Evolutionary conservation across 768 basidiomycete genomes (phyloP).

Genomic region (Ephemerocybe angulata): DNA sequence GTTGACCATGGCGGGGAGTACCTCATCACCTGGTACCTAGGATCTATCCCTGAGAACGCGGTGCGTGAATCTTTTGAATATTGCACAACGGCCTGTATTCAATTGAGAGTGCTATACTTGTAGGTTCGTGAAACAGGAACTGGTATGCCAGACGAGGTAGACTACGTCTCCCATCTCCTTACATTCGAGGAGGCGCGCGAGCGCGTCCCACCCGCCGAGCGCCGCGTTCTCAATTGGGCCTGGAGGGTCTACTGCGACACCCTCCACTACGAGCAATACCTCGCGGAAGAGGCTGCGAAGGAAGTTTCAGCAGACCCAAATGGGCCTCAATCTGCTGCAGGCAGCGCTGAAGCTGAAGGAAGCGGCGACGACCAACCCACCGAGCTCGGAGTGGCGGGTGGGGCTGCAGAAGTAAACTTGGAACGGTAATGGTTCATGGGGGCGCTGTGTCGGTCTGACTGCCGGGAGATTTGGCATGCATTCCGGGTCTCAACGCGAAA

Average conservation of each 20-base stretch:
- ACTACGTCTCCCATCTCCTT: constrained; percentile 43
- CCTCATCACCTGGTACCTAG: constrained; percentile 53
- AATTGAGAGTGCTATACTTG: neutral
- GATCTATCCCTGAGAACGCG: constrained; percentile 48
- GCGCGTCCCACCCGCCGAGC: constrained; percentile 28
- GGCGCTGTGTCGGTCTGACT: too few relatives aligned
- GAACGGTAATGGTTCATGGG: too few relatives aligned
- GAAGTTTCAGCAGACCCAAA: too few relatives aligned
- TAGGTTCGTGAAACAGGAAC: constrained; percentile 48
- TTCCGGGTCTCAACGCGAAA: too few relatives aligned
- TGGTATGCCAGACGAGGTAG: constrained; percentile 55
- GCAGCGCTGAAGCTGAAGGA: too few relatives aligned
- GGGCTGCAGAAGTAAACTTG: too few relatives aligned
- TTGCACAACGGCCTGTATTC: neutral
- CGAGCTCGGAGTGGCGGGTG: too few relatives aligned
- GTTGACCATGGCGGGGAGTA: constrained; percentile 44
- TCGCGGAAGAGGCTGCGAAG: too few relatives aligned
- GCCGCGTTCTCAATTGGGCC: constrained; percentile 34
- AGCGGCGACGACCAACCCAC: too few relatives aligned
- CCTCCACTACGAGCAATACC: constrained; percentile 7
- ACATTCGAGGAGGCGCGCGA: constrained; percentile 40
- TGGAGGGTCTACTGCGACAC: constrained; percentile 33
- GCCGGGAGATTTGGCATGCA: too few relatives aligned
- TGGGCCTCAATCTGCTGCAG: too few relatives aligned
- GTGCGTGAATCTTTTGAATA: constrained; percentile 29